Percentiles rank a stretch among this genome's conserved stretches.
Conservation (phyloP, 305 asterid species). For the Rubia tinctorum region DNA sequence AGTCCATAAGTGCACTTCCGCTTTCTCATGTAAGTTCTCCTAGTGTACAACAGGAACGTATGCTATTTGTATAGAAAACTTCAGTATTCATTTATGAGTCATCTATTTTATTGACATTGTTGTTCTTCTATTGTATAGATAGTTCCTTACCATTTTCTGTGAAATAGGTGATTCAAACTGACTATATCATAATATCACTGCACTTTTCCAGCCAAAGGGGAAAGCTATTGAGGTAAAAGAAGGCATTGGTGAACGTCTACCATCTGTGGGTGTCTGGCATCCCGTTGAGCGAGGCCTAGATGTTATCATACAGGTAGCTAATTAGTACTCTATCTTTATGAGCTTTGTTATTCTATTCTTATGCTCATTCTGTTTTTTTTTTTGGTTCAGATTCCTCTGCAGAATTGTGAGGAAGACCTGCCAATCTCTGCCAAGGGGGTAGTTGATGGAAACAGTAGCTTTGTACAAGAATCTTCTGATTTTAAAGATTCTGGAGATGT, state of each 20-base stretch:
- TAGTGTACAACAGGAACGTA: conserved; percentile 9
- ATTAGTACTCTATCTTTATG: background rate
- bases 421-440: conserved; percentile 24
- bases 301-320: conserved; percentile 35
- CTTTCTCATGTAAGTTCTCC: conserved; percentile 14
- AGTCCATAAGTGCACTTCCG: conserved; percentile 2
- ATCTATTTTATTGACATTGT: background rate
- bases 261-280: conserved; percentile 28
- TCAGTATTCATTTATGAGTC: background rate
- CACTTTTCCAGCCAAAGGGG: conserved; percentile 36
- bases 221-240: conserved; percentile 32
- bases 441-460: conserved; percentile 16
- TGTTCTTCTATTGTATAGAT: too few relatives aligned
- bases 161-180: background rate
- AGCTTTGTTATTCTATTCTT: background rate
- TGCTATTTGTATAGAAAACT: conserved; percentile 5
- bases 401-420: conserved; percentile 31
- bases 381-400: conserved; percentile 29
- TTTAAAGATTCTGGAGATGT: conserved; percentile 29
- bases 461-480: conserved; percentile 22
- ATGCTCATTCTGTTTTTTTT: conserved; percentile 7
- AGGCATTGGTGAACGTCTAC: conserved; percentile 28
- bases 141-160: conserved; percentile 3
- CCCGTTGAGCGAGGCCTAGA: conserved; percentile 26
- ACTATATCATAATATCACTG: background rate